phyloP scores from a whole-genome alignment of 495 filamentous ascomycete species.

The Pseudomonodictys pantanalensis region DNA sequence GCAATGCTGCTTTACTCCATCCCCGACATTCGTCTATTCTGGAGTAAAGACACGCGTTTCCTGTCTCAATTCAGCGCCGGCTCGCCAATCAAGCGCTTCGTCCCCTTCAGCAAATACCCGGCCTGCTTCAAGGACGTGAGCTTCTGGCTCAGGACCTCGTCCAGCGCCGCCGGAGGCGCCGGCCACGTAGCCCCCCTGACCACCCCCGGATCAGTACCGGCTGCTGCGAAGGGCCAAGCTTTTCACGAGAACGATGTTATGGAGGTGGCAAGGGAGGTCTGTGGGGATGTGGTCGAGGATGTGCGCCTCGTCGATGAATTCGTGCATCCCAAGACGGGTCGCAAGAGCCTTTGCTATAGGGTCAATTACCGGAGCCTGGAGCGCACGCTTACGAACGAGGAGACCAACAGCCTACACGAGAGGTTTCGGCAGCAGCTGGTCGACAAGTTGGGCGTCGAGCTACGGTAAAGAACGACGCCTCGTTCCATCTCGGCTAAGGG shows the following conservation, averaged over 20 bases:
- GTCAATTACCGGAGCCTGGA: constrained; percentile 91
- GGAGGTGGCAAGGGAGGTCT: constrained; percentile 81
- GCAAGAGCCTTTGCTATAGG: constrained; percentile 84
- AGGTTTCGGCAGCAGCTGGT: constrained; percentile 60
- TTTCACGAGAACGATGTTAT: constrained; percentile 97
- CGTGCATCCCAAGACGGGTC: constrained; percentile 77
- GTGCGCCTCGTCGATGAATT: constrained; percentile 82
- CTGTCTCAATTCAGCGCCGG: constrained; percentile 64
- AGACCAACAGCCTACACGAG: constrained; percentile 74
- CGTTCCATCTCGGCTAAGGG: background rate
- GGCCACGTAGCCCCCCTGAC: constrained; percentile 4
- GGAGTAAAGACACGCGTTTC: constrained; percentile 82
- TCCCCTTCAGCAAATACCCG: constrained; percentile 86
- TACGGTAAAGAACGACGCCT: constrained; percentile 53
- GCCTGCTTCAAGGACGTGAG: constrained; percentile 85
- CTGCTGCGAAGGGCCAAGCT: constrained; percentile 19
- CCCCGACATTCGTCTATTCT: constrained; percentile 96
- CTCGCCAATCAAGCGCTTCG: constrained; percentile 63
- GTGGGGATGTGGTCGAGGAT: constrained; percentile 81
- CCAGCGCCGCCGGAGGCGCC: constrained; percentile 14
- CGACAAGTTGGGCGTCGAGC: constrained; percentile 70
- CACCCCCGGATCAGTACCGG: constrained; percentile 13
- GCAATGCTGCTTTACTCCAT: constrained; percentile 96
- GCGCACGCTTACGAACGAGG: constrained; percentile 75
- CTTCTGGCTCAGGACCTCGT: constrained; percentile 69